Evolutionary conservation across 2,329 filamentous ascomycete genomes (phyloP).

Genomic region (Microdochium paspali): DNA sequence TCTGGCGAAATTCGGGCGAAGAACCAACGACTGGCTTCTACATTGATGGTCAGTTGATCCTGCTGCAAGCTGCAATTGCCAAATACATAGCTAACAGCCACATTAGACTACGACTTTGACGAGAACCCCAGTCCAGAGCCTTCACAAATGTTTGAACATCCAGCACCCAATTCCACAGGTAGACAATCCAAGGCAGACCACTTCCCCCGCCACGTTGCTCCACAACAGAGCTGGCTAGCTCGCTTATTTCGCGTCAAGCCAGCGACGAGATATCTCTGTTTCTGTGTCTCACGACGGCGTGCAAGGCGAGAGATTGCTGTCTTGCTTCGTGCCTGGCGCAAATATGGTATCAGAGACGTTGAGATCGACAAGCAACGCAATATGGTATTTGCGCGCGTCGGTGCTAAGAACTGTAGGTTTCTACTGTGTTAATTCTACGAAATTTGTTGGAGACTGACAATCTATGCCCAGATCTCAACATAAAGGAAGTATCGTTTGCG

Average conservation of each 20-base stretch:
- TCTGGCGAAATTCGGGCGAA: conserved; percentile 36
- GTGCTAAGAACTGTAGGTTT: conserved; percentile 67
- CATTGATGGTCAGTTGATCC: background rate
- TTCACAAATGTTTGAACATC: conserved; percentile 10
- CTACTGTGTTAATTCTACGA: too few species aligned
- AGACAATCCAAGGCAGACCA: conserved; percentile 11
- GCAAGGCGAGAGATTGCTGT: conserved; percentile 69
- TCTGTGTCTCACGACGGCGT: conserved; percentile 61
- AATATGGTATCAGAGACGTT: conserved; percentile 73
- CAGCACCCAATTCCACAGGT: conserved; percentile 8
- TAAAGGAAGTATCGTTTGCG: conserved; percentile 84
- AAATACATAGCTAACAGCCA: conserved; percentile 7
- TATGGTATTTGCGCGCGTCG: conserved; percentile 70
- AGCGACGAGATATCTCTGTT: conserved; percentile 64
- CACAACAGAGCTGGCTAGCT: conserved; percentile 78
- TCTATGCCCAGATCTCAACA: conserved; percentile 57
- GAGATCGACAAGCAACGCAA: conserved; percentile 71
- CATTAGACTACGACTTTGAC: conserved; percentile 21
- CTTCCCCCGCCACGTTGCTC: conserved; percentile 44
- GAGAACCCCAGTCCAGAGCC: conserved; percentile 16
- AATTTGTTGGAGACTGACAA: too few species aligned
- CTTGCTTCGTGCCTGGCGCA: conserved; percentile 70
- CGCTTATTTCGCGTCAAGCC: conserved; percentile 87
- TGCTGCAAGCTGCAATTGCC: background rate
- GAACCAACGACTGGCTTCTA: background rate